phyloP scores from a whole-genome alignment of 2,329 filamentous ascomycete species.

The Colletotrichum lindemuthianum region DNA sequence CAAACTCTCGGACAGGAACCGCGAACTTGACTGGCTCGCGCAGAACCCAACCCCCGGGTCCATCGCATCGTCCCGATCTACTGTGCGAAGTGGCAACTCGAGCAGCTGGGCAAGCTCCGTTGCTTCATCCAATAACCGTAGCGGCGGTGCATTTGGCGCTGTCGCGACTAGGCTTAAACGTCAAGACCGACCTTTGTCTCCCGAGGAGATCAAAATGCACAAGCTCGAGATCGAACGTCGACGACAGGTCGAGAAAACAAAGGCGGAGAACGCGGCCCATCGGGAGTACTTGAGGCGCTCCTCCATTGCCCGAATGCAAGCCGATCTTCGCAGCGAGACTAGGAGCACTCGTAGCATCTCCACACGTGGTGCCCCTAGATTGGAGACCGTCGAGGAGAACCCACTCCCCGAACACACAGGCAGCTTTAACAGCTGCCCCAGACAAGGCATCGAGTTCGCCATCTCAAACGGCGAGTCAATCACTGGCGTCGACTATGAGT shows the following conservation, averaged over 20 bases:
- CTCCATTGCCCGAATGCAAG: constrained; percentile 16
- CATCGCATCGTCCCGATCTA: constrained; percentile 16
- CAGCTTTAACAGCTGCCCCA: constrained; percentile 12
- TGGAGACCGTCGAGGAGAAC: constrained; percentile 29
- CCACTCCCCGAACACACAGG: constrained; percentile 10
- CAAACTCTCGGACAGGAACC: constrained; percentile 21
- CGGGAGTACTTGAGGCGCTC: background rate
- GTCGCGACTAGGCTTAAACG: constrained; percentile 50
- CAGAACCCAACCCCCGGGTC: constrained; percentile 14
- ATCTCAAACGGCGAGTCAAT: constrained; percentile 6
- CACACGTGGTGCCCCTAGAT: constrained; percentile 27
- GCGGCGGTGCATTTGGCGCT: constrained; percentile 55
- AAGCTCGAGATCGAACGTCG: background rate
- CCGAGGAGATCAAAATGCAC: constrained; percentile 42
- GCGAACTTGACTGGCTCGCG: constrained; percentile 18
- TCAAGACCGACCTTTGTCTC: constrained; percentile 57
- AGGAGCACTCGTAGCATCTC: constrained; percentile 26
- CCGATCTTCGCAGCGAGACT: constrained; percentile 23
- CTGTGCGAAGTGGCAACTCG: constrained; percentile 17
- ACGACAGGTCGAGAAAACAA: background rate
- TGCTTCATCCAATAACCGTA: constrained; percentile 36
- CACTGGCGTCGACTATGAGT: background rate
- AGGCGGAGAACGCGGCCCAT: background rate
- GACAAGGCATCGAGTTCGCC: constrained; percentile 20
- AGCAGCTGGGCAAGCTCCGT: too few species aligned